Evolutionary conservation across 495 filamentous ascomycete species (phyloP), one percentile per base, ranked within the genome.

Genomic region (Hypoxylon lenormandii): DNA sequence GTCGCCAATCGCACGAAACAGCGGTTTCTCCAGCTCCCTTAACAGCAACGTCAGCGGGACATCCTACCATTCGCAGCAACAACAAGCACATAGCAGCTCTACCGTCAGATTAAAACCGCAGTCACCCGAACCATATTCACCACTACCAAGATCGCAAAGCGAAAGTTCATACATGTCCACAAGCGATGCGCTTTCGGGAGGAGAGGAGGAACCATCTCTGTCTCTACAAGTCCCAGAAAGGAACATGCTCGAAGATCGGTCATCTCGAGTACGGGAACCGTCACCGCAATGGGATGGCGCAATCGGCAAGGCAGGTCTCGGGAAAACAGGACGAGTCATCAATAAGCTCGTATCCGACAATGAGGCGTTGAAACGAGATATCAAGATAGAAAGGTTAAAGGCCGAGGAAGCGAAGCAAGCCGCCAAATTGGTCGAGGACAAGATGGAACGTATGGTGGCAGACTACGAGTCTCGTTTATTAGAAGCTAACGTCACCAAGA

Each of bases 271-370:
- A 7, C 61, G 22, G 10, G 69, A 73, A 53, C 72, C 69, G 5
- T 71, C 75, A 6, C 60, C 73, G 37, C 70, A 77, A 74, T 94
- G 91, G 91, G 91, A 90, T 64, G 83, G 87, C 8, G 89, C 91
- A 0, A 86, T 94, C 38, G 92, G 92, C 40, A 88, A 91, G 54
- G 92, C 92, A 26, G 88, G 88, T 8, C 86, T 91, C 0, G 93
- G 93, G 59, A 97, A 97, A 80, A 95, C 91, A 1, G 93, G 93
- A n/a, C 87, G 93, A 12, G 93, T 97, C 12, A 97, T 97, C 72
- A 93, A 97, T 75, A 87, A 88, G 56, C 77, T 97, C 33, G 92
- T 95, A 79, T 91, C 89, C 36, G 94, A 97, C 68, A 95, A 94
- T 70, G 94, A 96, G 51, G 86, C 89, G 23, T 80, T 96, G 46